phyloP scores from a whole-genome alignment of 2,329 filamentous ascomycete genomes.

The Plenodomus lindquistii region DNA sequence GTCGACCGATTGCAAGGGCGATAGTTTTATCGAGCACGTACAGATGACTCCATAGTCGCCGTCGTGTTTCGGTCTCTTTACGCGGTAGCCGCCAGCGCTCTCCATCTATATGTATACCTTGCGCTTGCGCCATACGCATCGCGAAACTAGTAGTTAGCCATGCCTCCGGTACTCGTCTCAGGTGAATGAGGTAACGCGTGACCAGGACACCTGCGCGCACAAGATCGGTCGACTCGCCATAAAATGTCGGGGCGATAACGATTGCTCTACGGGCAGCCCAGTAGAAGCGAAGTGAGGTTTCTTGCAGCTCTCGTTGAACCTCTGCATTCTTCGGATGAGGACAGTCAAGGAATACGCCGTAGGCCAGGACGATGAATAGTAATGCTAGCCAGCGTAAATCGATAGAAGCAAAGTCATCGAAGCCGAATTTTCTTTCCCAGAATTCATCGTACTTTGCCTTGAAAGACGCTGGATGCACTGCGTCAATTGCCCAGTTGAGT shows the following conservation, averaged over 20 bases:
- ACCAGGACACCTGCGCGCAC: conserved; percentile 48
- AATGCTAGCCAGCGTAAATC: conserved; percentile 50
- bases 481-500: conserved; percentile 45
- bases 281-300: conserved; percentile 48
- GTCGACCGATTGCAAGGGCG: conserved; percentile 47
- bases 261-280: conserved; percentile 48
- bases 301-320: conserved; percentile 43
- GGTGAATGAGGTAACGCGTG: conserved; percentile 47
- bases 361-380: conserved; percentile 49
- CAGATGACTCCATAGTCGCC: conserved; percentile 47
- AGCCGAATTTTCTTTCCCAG: conserved; percentile 47
- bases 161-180: conserved; percentile 45
- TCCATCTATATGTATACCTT: conserved; percentile 51
- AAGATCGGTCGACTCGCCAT: conserved; percentile 48
- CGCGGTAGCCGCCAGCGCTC: conserved; percentile 45
- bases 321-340: conserved; percentile 38
- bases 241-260: conserved; percentile 49
- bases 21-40: conserved; percentile 49
- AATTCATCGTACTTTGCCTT: conserved; percentile 44
- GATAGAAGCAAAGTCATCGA: conserved; percentile 46
- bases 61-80: conserved; percentile 44
- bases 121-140: conserved; percentile 50
- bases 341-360: conserved; percentile 45
- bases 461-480: conserved; percentile 43
- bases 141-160: conserved; percentile 51